phyloP scores from a whole-genome alignment of 805 yeast species.

The Tetrapisispora pingtungensis region DNA sequence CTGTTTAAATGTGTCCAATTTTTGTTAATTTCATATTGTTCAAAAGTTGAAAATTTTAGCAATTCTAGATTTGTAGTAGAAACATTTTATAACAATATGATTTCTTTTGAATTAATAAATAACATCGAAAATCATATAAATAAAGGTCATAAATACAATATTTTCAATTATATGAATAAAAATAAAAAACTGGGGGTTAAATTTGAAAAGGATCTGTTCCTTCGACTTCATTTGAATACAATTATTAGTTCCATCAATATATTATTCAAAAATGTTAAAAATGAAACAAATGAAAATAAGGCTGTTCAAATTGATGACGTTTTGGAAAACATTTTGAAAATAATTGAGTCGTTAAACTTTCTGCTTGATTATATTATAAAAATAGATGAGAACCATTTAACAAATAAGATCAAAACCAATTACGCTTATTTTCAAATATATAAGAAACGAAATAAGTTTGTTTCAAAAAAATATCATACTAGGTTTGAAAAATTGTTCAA shows the following conservation, averaged over 20 bases:
- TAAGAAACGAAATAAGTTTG: background rate
- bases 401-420: no score
- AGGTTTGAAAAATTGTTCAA: background rate
- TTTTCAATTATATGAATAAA: background rate
- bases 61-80: background rate
- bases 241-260: background rate
- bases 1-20: constrained; percentile 14
- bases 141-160: background rate
- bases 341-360: background rate
- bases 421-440: background rate
- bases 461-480: background rate
- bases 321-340: background rate
- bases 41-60: background rate
- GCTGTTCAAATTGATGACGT: background rate
- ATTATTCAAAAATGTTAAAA: background rate
- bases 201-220: background rate
- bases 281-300: background rate
- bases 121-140: background rate
- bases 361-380: background rate
- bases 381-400: background rate
- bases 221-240: background rate
- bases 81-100: background rate
- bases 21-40: constrained; percentile 13
- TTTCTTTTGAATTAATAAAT: background rate
- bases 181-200: background rate